phyloP scores from a whole-genome alignment of 306 rosid genomes.

The Acacia crassicarpa region DNA sequence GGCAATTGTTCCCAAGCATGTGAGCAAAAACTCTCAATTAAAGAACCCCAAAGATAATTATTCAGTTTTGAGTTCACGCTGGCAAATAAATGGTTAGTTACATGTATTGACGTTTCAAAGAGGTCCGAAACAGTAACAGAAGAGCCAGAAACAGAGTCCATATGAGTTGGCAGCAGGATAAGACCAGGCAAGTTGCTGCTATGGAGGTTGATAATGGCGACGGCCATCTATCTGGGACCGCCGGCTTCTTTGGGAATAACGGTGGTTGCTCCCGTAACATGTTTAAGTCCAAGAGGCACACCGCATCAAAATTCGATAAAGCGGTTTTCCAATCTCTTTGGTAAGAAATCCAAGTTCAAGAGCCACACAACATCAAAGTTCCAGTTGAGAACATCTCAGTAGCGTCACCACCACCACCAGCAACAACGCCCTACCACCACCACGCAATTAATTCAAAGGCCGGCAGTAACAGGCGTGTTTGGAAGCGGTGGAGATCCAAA shows the following conservation, averaged over 20 bases:
- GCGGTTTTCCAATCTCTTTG: constrained; percentile 4
- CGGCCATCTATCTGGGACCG: background rate
- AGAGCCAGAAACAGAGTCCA: background rate
- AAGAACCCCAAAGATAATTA: too few relatives aligned
- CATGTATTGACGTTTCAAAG: too few relatives aligned
- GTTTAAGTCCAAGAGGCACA: too few relatives aligned
- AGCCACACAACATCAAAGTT: background rate
- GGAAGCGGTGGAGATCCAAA: background rate
- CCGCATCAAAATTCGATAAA: background rate
- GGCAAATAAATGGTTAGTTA: too few relatives aligned
- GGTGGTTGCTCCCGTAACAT: too few relatives aligned
- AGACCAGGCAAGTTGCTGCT: background rate
- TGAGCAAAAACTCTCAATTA: too few relatives aligned
- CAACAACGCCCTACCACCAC: background rate
- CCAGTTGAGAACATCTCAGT: background rate
- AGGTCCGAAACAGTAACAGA: too few relatives aligned
- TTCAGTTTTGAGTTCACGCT: too few relatives aligned
- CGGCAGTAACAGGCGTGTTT: background rate
- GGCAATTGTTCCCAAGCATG: too few relatives aligned
- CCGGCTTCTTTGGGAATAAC: too few relatives aligned
- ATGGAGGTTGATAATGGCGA: background rate
- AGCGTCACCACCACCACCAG: background rate
- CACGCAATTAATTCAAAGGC: background rate
- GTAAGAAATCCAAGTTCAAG: background rate
- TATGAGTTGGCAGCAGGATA: background rate